Percentiles rank a stretch among this genome's conserved stretches.
phyloP scores from a whole-genome alignment of 1,139 yeast genomes.

The Candida gigantensis region DNA sequence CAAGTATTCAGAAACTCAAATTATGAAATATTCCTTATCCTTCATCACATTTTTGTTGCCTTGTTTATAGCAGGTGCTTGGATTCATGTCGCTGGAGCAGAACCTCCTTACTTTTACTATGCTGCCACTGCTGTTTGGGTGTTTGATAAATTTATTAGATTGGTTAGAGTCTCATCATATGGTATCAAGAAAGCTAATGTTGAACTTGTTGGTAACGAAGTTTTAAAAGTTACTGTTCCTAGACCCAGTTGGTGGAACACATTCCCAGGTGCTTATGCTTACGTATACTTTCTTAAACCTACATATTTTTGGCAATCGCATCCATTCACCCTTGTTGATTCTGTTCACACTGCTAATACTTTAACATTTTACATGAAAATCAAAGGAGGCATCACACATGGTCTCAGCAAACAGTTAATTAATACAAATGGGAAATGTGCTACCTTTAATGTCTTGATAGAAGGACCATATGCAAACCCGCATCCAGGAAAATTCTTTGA shows the following conservation, averaged over 20 bases:
- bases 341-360: constrained; percentile 33
- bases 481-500: constrained; percentile 22
- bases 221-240: constrained; percentile 16
- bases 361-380: constrained; percentile 44
- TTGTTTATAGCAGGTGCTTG: constrained; percentile 54
- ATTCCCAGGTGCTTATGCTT: constrained; percentile 53
- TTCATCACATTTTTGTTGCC: constrained; percentile 55
- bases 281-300: constrained; percentile 48
- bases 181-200: constrained; percentile 28
- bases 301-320: constrained; percentile 65
- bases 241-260: constrained; percentile 19
- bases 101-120: constrained; percentile 16
- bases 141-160: constrained; percentile 28
- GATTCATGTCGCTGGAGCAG: constrained; percentile 42
- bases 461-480: constrained; percentile 30
- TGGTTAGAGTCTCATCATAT: constrained; percentile 23
- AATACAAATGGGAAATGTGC: constrained; percentile 5
- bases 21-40: constrained; percentile 59
- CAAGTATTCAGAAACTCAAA: constrained; percentile 43
- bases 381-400: constrained; percentile 46
- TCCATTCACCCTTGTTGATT: constrained; percentile 58
- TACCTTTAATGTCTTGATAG: constrained; percentile 24
- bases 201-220: constrained; percentile 15
- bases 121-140: constrained; percentile 29
- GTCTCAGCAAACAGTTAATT: constrained; percentile 26